Evolutionary conservation across 1,284 basidiomycete species (phyloP).

Genomic region (Prillingera fragicola): DNA sequence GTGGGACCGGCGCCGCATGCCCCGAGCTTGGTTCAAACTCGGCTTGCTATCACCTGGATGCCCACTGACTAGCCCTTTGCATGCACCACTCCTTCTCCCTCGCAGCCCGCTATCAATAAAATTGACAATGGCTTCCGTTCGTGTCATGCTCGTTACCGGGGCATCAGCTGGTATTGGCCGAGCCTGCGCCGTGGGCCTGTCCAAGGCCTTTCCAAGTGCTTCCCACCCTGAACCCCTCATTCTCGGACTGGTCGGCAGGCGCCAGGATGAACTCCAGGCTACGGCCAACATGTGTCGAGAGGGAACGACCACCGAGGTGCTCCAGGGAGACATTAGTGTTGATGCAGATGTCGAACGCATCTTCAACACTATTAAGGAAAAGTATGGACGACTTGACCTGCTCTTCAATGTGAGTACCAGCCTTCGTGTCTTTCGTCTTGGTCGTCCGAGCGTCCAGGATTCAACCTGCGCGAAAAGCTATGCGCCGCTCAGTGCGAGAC

Average conservation of each 20-base stretch:
- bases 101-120: no score
- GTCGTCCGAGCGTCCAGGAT: no score
- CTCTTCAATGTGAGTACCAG: slow-evolving; percentile 66
- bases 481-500: no score
- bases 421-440: no score
- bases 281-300: slow-evolving; percentile 48
- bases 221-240: slow-evolving; percentile 53
- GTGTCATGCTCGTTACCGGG: slow-evolving; percentile 46
- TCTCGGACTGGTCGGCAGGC: slow-evolving; percentile 57
- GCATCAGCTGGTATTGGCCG: slow-evolving; percentile 53
- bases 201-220: slow-evolving; percentile 45
- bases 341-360: slow-evolving; percentile 47
- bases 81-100: no score
- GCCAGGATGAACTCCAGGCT: slow-evolving; percentile 57
- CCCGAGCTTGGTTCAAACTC: no score
- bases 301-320: slow-evolving; percentile 46
- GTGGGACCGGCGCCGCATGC: no score
- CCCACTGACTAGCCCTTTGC: no score
- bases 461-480: no score
- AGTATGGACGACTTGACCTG: slow-evolving; percentile 67
- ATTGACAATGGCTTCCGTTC: slow-evolving; percentile 7
- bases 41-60: no score
- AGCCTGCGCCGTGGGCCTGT: slow-evolving; percentile 53
- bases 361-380: slow-evolving; percentile 55
- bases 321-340: slow-evolving; percentile 57